Conservation (phyloP, 2,329 filamentous ascomycete species). For the Colletotrichum gloeosporioides region DNA sequence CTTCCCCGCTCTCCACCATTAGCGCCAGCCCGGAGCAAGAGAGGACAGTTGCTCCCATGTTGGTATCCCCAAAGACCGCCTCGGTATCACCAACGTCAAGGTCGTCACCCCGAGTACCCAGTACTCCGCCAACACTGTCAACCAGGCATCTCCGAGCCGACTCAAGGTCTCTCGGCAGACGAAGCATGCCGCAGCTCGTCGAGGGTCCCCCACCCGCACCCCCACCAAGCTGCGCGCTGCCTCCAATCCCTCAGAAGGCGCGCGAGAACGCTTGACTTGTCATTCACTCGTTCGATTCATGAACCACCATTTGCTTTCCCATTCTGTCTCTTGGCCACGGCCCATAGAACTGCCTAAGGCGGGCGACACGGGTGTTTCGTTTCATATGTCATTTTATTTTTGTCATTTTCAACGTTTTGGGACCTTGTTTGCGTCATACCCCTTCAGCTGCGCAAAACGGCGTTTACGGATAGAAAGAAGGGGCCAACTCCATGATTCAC, state of each 20-base stretch:
- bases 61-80: not conserved
- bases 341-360: not conserved
- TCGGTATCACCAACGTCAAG: not conserved
- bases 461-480: constrained; percentile 13
- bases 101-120: not conserved
- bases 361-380: not conserved
- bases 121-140: not conserved
- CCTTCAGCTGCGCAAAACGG: constrained; percentile 19
- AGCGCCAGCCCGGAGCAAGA: not conserved
- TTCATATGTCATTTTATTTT: not conserved
- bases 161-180: constrained; percentile 35
- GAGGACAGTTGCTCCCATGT: not conserved
- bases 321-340: not conserved
- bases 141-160: not conserved
- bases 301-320: not conserved
- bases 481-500: not conserved
- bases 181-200: constrained; percentile 57
- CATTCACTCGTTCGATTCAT: not conserved
- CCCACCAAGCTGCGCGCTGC: constrained; percentile 60
- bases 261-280: not conserved
- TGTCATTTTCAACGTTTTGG: not conserved
- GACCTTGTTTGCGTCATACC: constrained; percentile 19
- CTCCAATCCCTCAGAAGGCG: constrained; percentile 49
- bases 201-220: constrained; percentile 59
- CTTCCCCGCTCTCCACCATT: not conserved